These are phyloP conservation scores for Eucalyptus sp. DNA, from an alignment of 345 rosid genomes.

Conservation along the genomic window DNA sequence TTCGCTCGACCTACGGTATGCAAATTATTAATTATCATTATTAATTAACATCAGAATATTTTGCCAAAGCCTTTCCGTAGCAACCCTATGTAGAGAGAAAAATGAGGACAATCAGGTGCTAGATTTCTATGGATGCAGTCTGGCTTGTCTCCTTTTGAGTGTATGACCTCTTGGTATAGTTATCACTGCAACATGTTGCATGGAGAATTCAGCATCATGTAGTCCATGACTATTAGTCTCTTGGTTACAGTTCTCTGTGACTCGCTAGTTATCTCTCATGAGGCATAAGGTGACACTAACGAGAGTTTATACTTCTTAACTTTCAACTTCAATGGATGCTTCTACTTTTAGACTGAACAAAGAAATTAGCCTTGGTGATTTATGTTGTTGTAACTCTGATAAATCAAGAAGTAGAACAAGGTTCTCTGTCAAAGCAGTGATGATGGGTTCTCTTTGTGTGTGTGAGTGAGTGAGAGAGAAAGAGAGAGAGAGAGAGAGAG, in stretches of 20 bases:
- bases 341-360: background rate
- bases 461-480: background rate
- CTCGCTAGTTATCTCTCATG: background rate
- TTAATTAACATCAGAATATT: background rate
- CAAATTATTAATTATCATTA: background rate
- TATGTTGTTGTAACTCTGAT: background rate
- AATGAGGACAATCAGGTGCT: background rate
- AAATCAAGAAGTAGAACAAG: background rate
- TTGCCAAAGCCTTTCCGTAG: background rate
- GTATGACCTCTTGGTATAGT: background rate
- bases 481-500: background rate
- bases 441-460: background rate
- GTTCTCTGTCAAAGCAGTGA: background rate
- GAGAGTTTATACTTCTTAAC: background rate
- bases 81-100: background rate
- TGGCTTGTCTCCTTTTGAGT: background rate
- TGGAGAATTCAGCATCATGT: background rate
- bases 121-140: background rate
- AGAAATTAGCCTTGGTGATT: background rate
- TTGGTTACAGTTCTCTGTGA: background rate
- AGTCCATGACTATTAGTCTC: background rate
- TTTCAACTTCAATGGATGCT: background rate
- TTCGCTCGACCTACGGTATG: slow-evolving; percentile 85
- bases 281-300: background rate
- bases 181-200: background rate